Conservation (phyloP, 2,329 filamentous ascomycete species). For the Zalaria obscura region DNA sequence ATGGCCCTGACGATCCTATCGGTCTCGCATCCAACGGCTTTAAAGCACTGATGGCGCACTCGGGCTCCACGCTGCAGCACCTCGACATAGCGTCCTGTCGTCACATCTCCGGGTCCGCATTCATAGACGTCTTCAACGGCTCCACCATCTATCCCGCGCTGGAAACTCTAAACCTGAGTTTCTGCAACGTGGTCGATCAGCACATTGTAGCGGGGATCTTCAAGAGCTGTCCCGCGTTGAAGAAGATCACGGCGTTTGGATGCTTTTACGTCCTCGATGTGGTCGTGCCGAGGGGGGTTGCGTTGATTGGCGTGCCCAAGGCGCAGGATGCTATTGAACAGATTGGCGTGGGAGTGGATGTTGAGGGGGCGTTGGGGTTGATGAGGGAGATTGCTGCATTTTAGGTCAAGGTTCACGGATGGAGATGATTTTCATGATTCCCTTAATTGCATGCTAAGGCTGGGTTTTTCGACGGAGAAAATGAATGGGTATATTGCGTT, state of each 20-base stretch:
- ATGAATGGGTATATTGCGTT: too few relatives aligned
- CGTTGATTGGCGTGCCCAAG: constrained; percentile 45
- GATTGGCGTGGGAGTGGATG: constrained; percentile 25
- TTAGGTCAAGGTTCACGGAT: not conserved
- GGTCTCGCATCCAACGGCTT: constrained; percentile 69
- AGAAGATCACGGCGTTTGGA: constrained; percentile 45
- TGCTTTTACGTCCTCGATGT: constrained; percentile 46
- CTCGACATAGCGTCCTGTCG: constrained; percentile 76
- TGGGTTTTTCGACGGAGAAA: too few relatives aligned
- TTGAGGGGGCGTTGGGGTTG: constrained; percentile 18
- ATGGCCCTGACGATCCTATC: constrained; percentile 45
- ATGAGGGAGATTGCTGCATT: constrained; percentile 13
- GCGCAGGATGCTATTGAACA: constrained; percentile 43
- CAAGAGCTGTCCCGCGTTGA: constrained; percentile 30
- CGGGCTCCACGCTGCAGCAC: constrained; percentile 47
- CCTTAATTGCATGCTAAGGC: too few relatives aligned
- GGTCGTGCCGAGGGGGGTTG: constrained; percentile 41
- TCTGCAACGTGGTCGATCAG: constrained; percentile 41
- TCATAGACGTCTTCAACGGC: constrained; percentile 58
- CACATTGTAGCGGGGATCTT: constrained; percentile 40
- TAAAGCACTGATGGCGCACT: constrained; percentile 71
- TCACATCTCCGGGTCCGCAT: constrained; percentile 59
- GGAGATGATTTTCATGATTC: too few relatives aligned
- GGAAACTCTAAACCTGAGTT: constrained; percentile 48
- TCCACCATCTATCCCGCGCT: constrained; percentile 54